Evolutionary conservation across 495 filamentous ascomycete species (phyloP).

Genomic region (Aspergillus funiculosus): DNA sequence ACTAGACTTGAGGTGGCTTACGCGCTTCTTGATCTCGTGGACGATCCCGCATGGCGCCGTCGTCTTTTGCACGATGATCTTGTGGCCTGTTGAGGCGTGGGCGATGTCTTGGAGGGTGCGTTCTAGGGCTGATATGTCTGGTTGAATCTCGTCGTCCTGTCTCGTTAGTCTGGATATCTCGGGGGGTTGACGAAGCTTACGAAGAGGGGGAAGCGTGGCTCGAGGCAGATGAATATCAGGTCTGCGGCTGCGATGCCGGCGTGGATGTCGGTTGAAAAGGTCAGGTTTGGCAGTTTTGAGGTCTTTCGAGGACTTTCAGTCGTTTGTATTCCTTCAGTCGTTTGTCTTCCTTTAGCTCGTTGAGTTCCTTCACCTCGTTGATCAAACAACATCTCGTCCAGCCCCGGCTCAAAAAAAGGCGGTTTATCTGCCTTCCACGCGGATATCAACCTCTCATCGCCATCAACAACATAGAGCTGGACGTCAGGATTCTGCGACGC

Average conservation of each 20-base stretch:
- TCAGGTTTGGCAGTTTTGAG: constrained; percentile 54
- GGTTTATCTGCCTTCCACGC: constrained; percentile 68
- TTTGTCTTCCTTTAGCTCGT: too few relatives aligned
- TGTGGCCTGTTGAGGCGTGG: constrained; percentile 50
- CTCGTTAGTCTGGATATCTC: too few relatives aligned
- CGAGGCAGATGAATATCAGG: constrained; percentile 66
- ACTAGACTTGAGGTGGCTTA: too few relatives aligned
- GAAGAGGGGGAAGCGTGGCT: constrained; percentile 47
- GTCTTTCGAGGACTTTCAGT: too few relatives aligned
- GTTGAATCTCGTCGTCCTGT: constrained; percentile 30
- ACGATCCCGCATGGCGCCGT: constrained; percentile 72
- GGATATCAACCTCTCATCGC: constrained; percentile 55
- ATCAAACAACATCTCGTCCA: constrained; percentile 40
- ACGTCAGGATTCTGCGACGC: constrained; percentile 64
- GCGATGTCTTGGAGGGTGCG: constrained; percentile 59
- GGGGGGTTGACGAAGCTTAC: background rate
- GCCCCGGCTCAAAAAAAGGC: constrained; percentile 54
- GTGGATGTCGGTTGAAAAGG: constrained; percentile 62
- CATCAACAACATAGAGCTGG: constrained; percentile 65
- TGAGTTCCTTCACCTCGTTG: too few relatives aligned
- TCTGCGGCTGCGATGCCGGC: constrained; percentile 58
- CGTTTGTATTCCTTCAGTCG: too few relatives aligned
- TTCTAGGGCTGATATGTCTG: constrained; percentile 59
- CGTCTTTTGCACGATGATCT: constrained; percentile 73
- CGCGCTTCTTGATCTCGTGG: constrained; percentile 56